Evolutionary conservation across 2,329 filamentous ascomycete genomes (phyloP).

Genomic region (Zymoseptoria crescenta): DNA sequence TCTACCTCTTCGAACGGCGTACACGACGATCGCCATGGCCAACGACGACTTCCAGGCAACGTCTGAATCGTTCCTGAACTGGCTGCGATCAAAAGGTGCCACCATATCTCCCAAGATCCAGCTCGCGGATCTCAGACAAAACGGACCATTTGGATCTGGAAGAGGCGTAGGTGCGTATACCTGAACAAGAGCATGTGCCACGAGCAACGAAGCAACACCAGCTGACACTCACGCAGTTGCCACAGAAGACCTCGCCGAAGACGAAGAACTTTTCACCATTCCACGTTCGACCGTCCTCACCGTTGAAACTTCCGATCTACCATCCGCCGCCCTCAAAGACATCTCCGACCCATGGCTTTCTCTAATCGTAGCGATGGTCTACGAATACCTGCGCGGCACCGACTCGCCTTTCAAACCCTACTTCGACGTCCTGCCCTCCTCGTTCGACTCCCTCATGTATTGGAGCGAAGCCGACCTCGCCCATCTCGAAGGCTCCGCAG

Average conservation of each 20-base stretch:
- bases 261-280: slow-evolving; percentile 73
- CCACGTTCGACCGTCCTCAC: slow-evolving; percentile 65
- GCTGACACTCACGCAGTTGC: slow-evolving; percentile 51
- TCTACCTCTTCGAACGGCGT: not conserved
- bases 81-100: slow-evolving; percentile 49
- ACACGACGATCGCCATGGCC: slow-evolving; percentile 12
- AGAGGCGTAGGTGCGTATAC: slow-evolving; percentile 52
- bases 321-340: slow-evolving; percentile 26
- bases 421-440: slow-evolving; percentile 61
- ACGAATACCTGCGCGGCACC: slow-evolving; percentile 56
- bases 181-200: slow-evolving; percentile 13
- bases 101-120: slow-evolving; percentile 51
- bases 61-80: slow-evolving; percentile 49
- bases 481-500: slow-evolving; percentile 67
- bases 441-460: slow-evolving; percentile 85
- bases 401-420: slow-evolving; percentile 69
- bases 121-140: slow-evolving; percentile 50
- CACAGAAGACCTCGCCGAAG: slow-evolving; percentile 58
- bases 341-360: slow-evolving; percentile 43
- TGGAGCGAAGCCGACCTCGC: slow-evolving; percentile 65
- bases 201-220: not conserved
- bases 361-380: slow-evolving; percentile 71
- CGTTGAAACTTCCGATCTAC: slow-evolving; percentile 62
- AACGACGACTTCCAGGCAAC: slow-evolving; percentile 29
- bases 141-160: slow-evolving; percentile 38